Percentiles rank a stretch among this genome's conserved stretches.
Evolutionary conservation across 495 filamentous ascomycete genomes (phyloP).

Genomic region (Lophiostoma macrostomum): DNA sequence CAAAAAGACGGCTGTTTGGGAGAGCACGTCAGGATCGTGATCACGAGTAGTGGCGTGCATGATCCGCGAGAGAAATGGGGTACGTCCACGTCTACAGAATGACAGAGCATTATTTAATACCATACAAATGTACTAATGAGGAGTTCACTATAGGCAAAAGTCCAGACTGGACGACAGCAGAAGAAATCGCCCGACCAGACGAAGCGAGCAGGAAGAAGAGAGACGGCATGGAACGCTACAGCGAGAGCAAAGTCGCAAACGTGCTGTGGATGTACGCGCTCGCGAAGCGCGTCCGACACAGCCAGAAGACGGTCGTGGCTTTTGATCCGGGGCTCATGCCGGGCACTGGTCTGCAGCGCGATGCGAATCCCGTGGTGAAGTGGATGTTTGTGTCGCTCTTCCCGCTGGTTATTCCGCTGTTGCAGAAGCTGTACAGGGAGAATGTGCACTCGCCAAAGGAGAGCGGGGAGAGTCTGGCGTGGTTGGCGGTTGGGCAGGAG

Average conservation of each 20-base stretch:
- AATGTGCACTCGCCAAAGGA: conserved; percentile 44
- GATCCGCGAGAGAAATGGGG: conserved; percentile 1
- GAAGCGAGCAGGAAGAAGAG: not conserved
- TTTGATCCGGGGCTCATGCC: conserved; percentile 51
- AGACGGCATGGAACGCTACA: conserved; percentile 1
- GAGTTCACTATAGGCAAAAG: no score
- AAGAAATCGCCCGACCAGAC: conserved; percentile 2
- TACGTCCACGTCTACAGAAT: no score
- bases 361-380: conserved; percentile 36
- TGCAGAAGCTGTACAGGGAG: conserved; percentile 33
- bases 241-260: not conserved
- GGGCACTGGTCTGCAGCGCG: conserved; percentile 45
- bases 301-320: conserved; percentile 39
- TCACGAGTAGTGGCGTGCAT: conserved; percentile 4
- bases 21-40: conserved; percentile 5
- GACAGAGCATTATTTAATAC: no score
- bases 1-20: not conserved
- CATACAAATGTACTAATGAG: no score
- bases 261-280: conserved; percentile 46
- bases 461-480: conserved; percentile 41
- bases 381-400: conserved; percentile 28
- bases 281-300: conserved; percentile 35
- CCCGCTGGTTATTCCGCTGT: conserved; percentile 39
- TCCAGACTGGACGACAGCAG: conserved; percentile 21
- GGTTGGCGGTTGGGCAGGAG: conserved; percentile 23